These are phyloP conservation scores for Fomitiporia mediterranea DNA, from an alignment of 1,284 basidiomycete genomes.

Conservation along the genomic window DNA sequence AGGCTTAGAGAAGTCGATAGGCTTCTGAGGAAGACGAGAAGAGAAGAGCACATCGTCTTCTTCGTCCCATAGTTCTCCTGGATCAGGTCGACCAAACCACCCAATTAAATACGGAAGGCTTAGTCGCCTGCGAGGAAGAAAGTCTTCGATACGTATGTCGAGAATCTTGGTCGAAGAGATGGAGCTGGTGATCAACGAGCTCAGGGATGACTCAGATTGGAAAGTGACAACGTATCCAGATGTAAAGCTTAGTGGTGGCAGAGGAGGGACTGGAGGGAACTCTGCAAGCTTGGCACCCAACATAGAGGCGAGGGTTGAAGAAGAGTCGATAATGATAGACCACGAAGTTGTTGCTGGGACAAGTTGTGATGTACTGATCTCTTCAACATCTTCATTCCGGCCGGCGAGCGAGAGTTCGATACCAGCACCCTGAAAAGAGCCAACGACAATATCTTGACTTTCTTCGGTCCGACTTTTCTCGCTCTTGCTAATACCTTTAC, in stretches of 20 bases:
- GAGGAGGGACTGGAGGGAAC: slow-evolving; percentile 15
- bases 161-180: slow-evolving; percentile 12
- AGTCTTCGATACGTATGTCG: slow-evolving; percentile 7
- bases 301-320: slow-evolving; percentile 17
- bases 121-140: not conserved
- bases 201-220: slow-evolving; percentile 4
- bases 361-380: slow-evolving; percentile 10
- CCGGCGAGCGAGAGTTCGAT: not conserved
- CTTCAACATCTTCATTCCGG: slow-evolving; percentile 5
- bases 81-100: not conserved
- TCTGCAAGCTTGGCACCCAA: slow-evolving; percentile 12
- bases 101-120: not conserved
- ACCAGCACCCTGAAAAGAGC: not conserved
- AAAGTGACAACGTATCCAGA: not conserved
- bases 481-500: too few relatives aligned
- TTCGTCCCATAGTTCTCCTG: slow-evolving; percentile 21
- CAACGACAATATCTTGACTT: not conserved
- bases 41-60: slow-evolving; percentile 18
- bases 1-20: not conserved
- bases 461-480: not conserved
- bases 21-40: not conserved
- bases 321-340: slow-evolving; percentile 14
- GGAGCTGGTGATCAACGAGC: slow-evolving; percentile 8
- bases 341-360: slow-evolving; percentile 1
- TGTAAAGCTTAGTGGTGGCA: not conserved